A percentile compares a stretch with the other conserved stretches of the same genome.
Conservation (phyloP, 805 yeast species). For the Candida peoriensis region DNA sequence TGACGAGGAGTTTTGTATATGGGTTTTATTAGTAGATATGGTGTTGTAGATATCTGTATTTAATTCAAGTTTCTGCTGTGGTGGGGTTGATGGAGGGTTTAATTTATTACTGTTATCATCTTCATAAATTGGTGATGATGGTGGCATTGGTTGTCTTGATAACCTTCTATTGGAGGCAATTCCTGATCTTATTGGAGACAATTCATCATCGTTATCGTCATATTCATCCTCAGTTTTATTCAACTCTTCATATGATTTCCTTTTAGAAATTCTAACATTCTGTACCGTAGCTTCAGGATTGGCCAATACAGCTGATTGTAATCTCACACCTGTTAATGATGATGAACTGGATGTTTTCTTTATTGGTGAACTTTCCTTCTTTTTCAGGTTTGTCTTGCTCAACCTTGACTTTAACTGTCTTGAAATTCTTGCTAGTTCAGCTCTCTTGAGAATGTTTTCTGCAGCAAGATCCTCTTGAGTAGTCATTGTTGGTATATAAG, state of each 20-base stretch:
- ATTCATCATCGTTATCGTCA: conserved; percentile 6
- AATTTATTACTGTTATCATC: conserved; percentile 13
- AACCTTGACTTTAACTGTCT: conserved; percentile 38
- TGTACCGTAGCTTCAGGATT: conserved; percentile 2
- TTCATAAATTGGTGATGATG: conserved; percentile 24
- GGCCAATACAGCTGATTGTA: neutral
- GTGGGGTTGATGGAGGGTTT: conserved; percentile 23
- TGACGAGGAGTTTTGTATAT: conserved; percentile 18
- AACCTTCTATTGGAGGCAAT: neutral
- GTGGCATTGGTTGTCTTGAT: conserved; percentile 14
- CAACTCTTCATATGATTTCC: conserved; percentile 18
- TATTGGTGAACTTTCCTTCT: conserved; percentile 6
- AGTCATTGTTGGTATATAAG: conserved; percentile 9
- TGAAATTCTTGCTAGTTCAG: conserved; percentile 41
- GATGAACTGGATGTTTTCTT: conserved; percentile 2
- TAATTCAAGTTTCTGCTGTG: conserved; percentile 21
- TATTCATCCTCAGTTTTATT: conserved; percentile 20
- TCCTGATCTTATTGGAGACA: neutral
- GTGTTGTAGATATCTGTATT: conserved; percentile 22
- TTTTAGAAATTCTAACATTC: conserved; percentile 9
- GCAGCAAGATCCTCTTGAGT: conserved; percentile 36
- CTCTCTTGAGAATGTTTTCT: conserved; percentile 39
- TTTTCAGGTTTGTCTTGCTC: conserved; percentile 35
- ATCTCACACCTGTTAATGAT: neutral
- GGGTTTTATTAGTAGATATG: conserved; percentile 24